Conservation (phyloP, 345 rosid species). For the Eutrema heterophyllum region DNA sequence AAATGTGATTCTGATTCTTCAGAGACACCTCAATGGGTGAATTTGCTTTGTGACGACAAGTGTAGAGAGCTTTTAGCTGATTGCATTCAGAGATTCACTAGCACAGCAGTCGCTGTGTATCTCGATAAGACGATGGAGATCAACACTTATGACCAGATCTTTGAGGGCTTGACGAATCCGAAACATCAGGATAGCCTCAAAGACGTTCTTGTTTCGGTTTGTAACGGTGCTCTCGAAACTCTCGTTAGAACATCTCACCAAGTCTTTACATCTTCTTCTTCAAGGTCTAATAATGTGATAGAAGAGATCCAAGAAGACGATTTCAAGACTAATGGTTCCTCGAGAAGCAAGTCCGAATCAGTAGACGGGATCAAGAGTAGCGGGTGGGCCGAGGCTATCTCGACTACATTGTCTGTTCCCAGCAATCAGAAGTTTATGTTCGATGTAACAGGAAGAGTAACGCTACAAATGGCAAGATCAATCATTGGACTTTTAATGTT, state of each 20-base stretch:
- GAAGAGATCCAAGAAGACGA: slow-evolving; percentile 11
- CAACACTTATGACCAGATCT: slow-evolving; percentile 75
- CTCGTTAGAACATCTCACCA: slow-evolving; percentile 75
- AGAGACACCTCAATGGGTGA: slow-evolving; percentile 55
- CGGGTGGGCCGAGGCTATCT: slow-evolving; percentile 53
- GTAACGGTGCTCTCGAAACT: slow-evolving; percentile 75
- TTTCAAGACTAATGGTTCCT: slow-evolving; percentile 7
- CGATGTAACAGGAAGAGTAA: slow-evolving; percentile 91
- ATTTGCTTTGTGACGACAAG: slow-evolving; percentile 45
- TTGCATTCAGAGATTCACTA: slow-evolving; percentile 78
- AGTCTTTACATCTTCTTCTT: slow-evolving; percentile 51
- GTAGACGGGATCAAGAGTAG: slow-evolving; percentile 30
- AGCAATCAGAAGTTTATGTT: slow-evolving; percentile 72
- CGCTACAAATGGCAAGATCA: slow-evolving; percentile 65
- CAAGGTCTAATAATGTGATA: slow-evolving; percentile 15
- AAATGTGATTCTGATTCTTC: slow-evolving; percentile 23
- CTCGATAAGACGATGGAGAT: slow-evolving; percentile 87
- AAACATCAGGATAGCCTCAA: slow-evolving; percentile 58
- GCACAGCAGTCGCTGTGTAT: slow-evolving; percentile 70
- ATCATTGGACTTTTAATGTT: slow-evolving; percentile 50
- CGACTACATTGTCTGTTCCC: slow-evolving; percentile 64
- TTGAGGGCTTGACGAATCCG: slow-evolving; percentile 83
- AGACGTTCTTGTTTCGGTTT: slow-evolving; percentile 69
- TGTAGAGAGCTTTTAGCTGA: slow-evolving; percentile 68
- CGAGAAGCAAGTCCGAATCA: slow-evolving; percentile 21